Conservation (phyloP, 164 flowering plant species). For the Cinnamomum micranthum region DNA sequence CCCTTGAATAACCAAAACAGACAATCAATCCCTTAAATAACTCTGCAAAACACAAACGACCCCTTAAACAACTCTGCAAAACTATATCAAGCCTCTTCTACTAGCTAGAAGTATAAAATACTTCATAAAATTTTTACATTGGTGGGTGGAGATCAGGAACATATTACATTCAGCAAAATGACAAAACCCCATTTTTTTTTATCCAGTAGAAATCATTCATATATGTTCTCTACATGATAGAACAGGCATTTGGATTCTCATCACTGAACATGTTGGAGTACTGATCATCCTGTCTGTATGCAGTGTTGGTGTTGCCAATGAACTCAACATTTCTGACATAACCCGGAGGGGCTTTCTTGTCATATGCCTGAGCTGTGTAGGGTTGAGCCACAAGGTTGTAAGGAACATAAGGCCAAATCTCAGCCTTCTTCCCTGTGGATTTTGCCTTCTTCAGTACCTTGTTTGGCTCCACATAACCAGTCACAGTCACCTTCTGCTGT, state of each 20-base stretch:
- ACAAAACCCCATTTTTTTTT: too few relatives aligned
- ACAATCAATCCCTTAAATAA: too few relatives aligned
- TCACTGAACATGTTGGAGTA: constrained; percentile 75
- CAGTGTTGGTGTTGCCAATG: constrained; percentile 22
- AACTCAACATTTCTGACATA: constrained; percentile 49
- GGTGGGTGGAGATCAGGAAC: too few relatives aligned
- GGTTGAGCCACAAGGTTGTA: constrained; percentile 66
- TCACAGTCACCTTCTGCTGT: constrained; percentile 75
- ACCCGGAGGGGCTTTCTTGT: constrained; percentile 87
- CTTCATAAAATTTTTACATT: too few relatives aligned
- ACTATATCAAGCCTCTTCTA: too few relatives aligned
- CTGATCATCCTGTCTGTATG: constrained; percentile 42
- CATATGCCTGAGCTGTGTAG: constrained; percentile 65
- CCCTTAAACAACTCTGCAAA: too few relatives aligned
- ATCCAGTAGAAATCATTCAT: too few relatives aligned
- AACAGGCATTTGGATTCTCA: constrained; percentile 85
- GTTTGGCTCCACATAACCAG: constrained; percentile 63
- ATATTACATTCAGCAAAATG: too few relatives aligned
- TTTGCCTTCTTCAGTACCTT: constrained; percentile 67
- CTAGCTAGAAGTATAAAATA: too few relatives aligned
- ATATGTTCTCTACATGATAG: constrained; percentile 35
- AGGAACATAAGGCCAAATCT: constrained; percentile 88
- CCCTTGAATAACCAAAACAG: too few relatives aligned
- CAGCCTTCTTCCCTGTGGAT: constrained; percentile 65
- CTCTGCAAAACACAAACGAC: too few relatives aligned